phyloP scores from a whole-genome alignment of 371 early-diverging fungal species.

The Mucor velutinosus region DNA sequence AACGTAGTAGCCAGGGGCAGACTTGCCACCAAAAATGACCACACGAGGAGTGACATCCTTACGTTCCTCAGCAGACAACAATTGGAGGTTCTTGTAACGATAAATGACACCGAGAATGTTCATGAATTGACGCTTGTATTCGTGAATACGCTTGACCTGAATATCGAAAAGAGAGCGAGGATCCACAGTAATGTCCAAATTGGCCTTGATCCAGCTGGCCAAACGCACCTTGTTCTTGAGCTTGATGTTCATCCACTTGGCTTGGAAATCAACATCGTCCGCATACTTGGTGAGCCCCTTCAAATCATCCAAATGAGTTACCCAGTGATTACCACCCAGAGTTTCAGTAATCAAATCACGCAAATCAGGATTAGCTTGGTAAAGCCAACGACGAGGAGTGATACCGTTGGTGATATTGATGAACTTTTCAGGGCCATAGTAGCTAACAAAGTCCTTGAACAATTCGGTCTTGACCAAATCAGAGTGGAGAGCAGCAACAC shows the following conservation, averaged over 20 bases:
- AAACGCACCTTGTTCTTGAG: conserved; percentile 84
- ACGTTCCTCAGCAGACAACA: conserved; percentile 64
- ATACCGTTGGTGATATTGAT: conserved; percentile 95
- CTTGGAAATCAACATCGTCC: conserved; percentile 70
- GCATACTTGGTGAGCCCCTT: conserved; percentile 60
- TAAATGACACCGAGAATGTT: conserved; percentile 91
- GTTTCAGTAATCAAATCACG: conserved; percentile 76
- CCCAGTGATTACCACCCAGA: conserved; percentile 75
- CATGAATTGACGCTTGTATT: conserved; percentile 97
- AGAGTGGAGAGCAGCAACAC: conserved; percentile 93
- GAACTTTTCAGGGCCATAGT: conserved; percentile 83
- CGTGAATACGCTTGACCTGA: conserved; percentile 95
- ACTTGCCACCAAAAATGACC: conserved; percentile 81
- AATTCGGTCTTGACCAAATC: conserved; percentile 81
- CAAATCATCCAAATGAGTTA: conserved; percentile 63
- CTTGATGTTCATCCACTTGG: conserved; percentile 87
- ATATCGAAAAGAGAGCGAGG: conserved; percentile 92
- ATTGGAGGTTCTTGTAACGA: conserved; percentile 82
- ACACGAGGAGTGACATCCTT: conserved; percentile 75
- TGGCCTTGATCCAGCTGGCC: conserved; percentile 74
- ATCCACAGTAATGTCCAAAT: conserved; percentile 67
- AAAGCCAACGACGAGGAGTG: conserved; percentile 91
- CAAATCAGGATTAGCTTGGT: conserved; percentile 89
- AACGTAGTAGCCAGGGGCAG: conserved; percentile 94
- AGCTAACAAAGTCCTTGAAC: conserved; percentile 84